phyloP scores from a whole-genome alignment of 2,329 filamentous ascomycete genomes.

The Fusarium pseudograminearum region DNA sequence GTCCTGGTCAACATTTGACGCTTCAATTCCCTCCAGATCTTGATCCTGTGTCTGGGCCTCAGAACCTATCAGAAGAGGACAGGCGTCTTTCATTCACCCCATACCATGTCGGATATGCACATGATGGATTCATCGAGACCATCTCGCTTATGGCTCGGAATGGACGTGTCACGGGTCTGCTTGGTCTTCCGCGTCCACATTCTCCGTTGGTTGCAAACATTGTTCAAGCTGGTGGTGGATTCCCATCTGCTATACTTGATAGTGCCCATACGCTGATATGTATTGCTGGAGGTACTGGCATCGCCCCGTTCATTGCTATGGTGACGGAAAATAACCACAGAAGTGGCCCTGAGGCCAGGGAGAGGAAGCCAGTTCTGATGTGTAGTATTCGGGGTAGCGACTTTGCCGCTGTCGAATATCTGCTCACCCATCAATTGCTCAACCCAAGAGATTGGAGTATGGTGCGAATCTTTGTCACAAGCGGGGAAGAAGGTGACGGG shows the following conservation, averaged over 20 bases:
- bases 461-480: slow-evolving; percentile 2
- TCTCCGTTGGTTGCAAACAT: background rate
- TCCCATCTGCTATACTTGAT: accelerated
- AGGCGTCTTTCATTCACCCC: slow-evolving; percentile 20
- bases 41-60: slow-evolving; percentile 16
- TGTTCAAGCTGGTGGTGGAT: slow-evolving; percentile 10
- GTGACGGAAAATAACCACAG: background rate
- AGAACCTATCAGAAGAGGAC: slow-evolving; percentile 11
- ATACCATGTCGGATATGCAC: background rate
- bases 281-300: slow-evolving; percentile 1
- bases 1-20: slow-evolving; percentile 13
- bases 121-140: background rate
- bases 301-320: slow-evolving; percentile 11
- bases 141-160: slow-evolving; percentile 13
- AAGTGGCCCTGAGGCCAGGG: accelerated
- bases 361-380: background rate
- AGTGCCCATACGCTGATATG: accelerated
- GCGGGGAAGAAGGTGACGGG: background rate
- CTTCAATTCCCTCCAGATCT: slow-evolving; percentile 18
- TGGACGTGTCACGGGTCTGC: slow-evolving; percentile 12
- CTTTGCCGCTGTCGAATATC: slow-evolving; percentile 3
- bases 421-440: background rate
- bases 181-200: slow-evolving; percentile 12
- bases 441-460: background rate
- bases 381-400: slow-evolving; percentile 11